A percentile compares a stretch with the other conserved stretches of the same genome.
These are phyloP conservation scores for Sphagnum fallax DNA, from an alignment of 228 moss, liverwort and hornwort species.

Conservation along the genomic window DNA sequence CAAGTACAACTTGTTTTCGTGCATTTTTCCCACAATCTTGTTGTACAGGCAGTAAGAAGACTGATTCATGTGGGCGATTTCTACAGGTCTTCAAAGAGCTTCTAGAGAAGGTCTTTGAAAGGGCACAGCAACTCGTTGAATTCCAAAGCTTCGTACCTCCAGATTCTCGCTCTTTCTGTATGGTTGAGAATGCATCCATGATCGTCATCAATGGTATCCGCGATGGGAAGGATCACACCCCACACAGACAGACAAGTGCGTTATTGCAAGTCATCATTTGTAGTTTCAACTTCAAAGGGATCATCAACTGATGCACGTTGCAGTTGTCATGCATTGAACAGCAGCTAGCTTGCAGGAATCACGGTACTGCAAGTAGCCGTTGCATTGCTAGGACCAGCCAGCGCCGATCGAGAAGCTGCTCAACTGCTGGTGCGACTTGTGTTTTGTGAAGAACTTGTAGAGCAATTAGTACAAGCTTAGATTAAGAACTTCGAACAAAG, in stretches of 20 bases:
- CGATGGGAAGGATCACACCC: neutral
- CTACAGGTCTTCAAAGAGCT: no score
- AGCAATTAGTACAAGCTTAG: neutral
- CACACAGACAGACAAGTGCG: neutral
- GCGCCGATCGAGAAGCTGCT: no score
- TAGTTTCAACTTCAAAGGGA: neutral
- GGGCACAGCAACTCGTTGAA: neutral
- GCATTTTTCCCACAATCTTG: neutral
- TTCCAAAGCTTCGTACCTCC: constrained; percentile 20
- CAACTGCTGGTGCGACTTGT: no score
- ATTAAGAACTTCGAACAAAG: neutral
- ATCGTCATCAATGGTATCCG: neutral
- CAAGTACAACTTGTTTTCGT: neutral
- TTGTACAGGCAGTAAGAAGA: neutral
- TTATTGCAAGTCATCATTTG: neutral
- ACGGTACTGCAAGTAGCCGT: no score
- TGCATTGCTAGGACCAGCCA: no score
- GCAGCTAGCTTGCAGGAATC: no score
- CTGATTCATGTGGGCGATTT: neutral
- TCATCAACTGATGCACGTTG: no score
- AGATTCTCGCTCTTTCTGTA: constrained; percentile 44
- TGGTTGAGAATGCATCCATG: neutral
- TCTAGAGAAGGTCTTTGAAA: neutral
- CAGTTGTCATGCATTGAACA: no score
- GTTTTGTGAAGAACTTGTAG: neutral